Evolutionary conservation across 345 rosid genomes (phyloP).

Genomic region (Citrus medica): DNA sequence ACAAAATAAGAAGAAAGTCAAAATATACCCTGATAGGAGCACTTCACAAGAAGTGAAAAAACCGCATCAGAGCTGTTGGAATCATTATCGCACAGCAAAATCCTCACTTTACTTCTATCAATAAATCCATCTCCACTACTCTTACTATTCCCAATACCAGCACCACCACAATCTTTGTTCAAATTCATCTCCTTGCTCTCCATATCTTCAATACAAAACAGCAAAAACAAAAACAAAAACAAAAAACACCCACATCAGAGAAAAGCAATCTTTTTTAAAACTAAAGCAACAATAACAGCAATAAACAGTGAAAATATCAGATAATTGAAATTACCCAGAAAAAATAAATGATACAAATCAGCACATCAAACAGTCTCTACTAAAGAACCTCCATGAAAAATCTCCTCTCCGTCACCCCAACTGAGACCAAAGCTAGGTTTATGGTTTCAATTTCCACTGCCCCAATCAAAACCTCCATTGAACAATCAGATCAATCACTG

Average conservation of each 20-base stretch:
- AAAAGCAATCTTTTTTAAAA: neutral
- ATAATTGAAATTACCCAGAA: neutral
- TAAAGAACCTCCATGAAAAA: constrained; percentile 40
- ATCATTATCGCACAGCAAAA: constrained; percentile 91
- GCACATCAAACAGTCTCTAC: constrained; percentile 5
- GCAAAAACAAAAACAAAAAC: neutral
- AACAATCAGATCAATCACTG: constrained; percentile 8
- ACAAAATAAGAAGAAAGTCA: neutral
- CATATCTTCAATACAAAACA: constrained; percentile 26
- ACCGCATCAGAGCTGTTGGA: constrained; percentile 69
- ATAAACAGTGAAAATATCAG: neutral
- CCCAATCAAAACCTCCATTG: constrained; percentile 5
- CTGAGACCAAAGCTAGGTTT: constrained; percentile 7
- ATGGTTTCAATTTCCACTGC: constrained; percentile 3
- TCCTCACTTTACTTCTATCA: constrained; percentile 97
- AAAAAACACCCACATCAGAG: neutral
- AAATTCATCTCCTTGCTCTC: constrained; percentile 52
- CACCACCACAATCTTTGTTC: constrained; percentile 46
- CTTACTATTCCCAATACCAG: constrained; percentile 23
- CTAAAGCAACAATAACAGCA: neutral
- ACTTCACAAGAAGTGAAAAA: constrained; percentile 69
- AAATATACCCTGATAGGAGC: constrained; percentile 86
- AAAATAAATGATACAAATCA: neutral
- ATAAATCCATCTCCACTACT: constrained; percentile 77
- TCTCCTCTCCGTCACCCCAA: constrained; percentile 12